These are phyloP conservation scores for Nicotiana sylvestris DNA, from an alignment of 257 asterid genomes.

Conservation along the genomic window DNA sequence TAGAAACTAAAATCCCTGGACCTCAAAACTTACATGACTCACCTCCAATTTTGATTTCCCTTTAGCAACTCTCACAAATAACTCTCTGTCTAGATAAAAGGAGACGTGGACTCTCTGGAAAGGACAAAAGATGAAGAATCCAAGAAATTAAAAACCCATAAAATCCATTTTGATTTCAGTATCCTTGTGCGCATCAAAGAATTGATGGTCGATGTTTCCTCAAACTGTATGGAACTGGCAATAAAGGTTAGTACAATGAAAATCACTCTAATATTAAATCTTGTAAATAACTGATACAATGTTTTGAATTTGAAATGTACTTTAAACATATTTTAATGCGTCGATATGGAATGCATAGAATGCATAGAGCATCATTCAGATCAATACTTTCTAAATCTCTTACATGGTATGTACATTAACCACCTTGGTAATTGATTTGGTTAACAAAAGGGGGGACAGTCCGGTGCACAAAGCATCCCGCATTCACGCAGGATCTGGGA, in stretches of 20 bases:
- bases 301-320: background rate
- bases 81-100: conserved; percentile 52
- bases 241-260: conserved; percentile 55
- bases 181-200: conserved; percentile 72
- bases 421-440: no score
- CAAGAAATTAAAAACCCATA: conserved; percentile 63
- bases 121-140: conserved; percentile 79
- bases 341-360: background rate
- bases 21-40: background rate
- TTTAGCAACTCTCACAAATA: conserved; percentile 5
- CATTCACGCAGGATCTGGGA: no score
- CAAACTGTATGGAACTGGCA: conserved; percentile 76
- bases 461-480: no score
- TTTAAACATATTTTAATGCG: background rate
- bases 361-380: no score
- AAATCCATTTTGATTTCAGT: conserved; percentile 68
- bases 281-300: background rate
- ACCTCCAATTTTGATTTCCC: background rate
- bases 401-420: no score
- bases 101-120: conserved; percentile 69
- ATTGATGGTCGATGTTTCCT: conserved; percentile 73
- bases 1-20: conserved; percentile 13
- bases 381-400: no score
- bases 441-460: no score
- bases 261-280: background rate